phyloP scores from a whole-genome alignment of 2,329 filamentous ascomycete genomes.

The Juglanconis sp. region DNA sequence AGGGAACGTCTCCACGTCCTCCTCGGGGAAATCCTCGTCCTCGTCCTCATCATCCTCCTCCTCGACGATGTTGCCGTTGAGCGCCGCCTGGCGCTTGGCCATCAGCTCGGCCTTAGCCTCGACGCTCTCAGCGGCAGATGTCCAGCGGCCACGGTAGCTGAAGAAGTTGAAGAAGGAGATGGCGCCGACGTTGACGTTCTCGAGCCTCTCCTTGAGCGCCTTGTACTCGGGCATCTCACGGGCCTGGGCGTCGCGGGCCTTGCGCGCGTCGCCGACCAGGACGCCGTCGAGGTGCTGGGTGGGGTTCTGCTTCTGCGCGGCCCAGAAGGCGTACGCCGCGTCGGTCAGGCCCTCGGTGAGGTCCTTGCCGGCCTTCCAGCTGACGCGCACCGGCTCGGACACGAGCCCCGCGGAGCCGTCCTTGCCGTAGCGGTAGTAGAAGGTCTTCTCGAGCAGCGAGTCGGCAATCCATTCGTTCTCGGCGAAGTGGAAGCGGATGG shows the following conservation, averaged over 20 bases:
- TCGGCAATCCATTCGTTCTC: constrained; percentile 62
- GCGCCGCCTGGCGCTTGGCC: constrained; percentile 26
- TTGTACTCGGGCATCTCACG: constrained; percentile 48
- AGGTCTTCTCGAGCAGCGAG: constrained; percentile 60
- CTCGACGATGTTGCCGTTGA: constrained; percentile 24
- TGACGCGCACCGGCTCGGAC: constrained; percentile 64
- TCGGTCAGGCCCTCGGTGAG: constrained; percentile 61
- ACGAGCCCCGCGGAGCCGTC: constrained; percentile 46
- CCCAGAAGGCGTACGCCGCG: constrained; percentile 54
- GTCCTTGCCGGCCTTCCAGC: constrained; percentile 65
- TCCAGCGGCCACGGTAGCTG: constrained; percentile 57
- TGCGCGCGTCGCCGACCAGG: constrained; percentile 18
- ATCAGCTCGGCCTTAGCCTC: constrained; percentile 41
- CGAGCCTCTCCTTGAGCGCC: constrained; percentile 50
- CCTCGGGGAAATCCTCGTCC: constrained; percentile 30
- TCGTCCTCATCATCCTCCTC: constrained; percentile 37
- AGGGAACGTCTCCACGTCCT: constrained; percentile 25
- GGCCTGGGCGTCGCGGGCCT: constrained; percentile 11
- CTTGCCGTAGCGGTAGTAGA: constrained; percentile 60
- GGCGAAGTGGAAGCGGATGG: constrained; percentile 52
- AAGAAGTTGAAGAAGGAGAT: constrained; percentile 71
- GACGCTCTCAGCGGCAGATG: constrained; percentile 59
- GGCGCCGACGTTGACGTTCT: constrained; percentile 30
- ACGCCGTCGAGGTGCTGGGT: constrained; percentile 26
- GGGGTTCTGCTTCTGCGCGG: constrained; percentile 45